Evolutionary conservation across 169 alveolate species (phyloP), one percentile per base, ranked within the genome.

Genomic region (Plasmodium falciparum): DNA sequence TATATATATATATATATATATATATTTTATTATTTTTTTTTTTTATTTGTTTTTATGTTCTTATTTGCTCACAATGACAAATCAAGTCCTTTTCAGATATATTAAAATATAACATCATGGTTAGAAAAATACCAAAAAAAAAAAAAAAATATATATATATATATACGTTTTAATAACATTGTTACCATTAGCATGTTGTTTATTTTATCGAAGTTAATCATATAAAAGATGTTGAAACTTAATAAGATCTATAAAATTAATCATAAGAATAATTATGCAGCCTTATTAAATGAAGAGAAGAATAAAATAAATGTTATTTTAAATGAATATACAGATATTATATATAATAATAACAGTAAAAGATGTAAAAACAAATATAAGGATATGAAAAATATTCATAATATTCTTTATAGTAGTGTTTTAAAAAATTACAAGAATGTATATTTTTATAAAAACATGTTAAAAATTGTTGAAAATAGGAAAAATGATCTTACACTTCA

Each of bases 291-390:
- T 49, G 83, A 83, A 33, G 74, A 62, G 50, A 83, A 52, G 45
- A 83, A 83, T 49, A 83, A 49, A 49, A 83, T 83, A 56, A 63
- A 58, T 33, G 74, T 83, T 17, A 11, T 63, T 33, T 13, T 69
- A 83, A 58, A 83, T 26, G 91, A 83, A 9, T 72, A 83, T 70
- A 63, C 29, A 39, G 74, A 83, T 13, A 33, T 83, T 24, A 22
- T 69, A 69, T 75, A 49, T 22, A 83, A 24, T 15, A 83, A 83
- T 83, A 83, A 83, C 49, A 69, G 91, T 33, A 83, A 83, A 83
- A 9, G 13, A 7, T 83, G 83, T 43, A 83, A 63, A 63, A 83
- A 83, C 59, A 83, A 83, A 61, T 83, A 83, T 63, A 83, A 58
- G 70, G 56, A 67, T 43, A 61, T 83, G 11, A 26, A 17, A 11